A percentile compares a stretch with the other conserved stretches of the same genome.
phyloP scores from a whole-genome alignment of 192 early-diverging fungal species.

The Physocladia obscura region DNA sequence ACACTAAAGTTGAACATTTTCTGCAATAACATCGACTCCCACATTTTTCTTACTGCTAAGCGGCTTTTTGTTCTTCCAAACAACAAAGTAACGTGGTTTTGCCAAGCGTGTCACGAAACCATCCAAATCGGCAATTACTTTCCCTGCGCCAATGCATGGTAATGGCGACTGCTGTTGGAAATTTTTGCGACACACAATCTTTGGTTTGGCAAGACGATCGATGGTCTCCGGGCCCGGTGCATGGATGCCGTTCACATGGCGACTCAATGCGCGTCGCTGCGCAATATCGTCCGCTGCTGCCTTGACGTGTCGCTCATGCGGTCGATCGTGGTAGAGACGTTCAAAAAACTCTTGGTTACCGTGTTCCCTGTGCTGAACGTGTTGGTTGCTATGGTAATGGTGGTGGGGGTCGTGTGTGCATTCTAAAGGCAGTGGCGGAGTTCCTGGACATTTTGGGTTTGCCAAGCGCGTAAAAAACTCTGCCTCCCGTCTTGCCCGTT shows the following conservation, averaged over 20 bases:
- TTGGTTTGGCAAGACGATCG: slow-evolving; percentile 19
- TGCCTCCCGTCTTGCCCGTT: not conserved
- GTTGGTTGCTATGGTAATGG: not conserved
- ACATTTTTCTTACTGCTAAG: too few relatives aligned
- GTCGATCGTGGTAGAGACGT: not conserved
- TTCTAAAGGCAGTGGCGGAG: slow-evolving; percentile 19
- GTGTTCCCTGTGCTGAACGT: too few relatives aligned
- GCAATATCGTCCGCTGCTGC: not conserved
- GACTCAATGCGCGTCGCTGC: not conserved
- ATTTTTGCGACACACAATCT: not conserved
- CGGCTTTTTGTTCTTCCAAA: slow-evolving; percentile 21
- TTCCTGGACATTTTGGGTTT: slow-evolving; percentile 14
- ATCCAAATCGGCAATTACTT: not conserved
- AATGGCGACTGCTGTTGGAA: not conserved
- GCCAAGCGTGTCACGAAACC: slow-evolving; percentile 2
- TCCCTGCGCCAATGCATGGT: not conserved
- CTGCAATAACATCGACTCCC: too few relatives aligned
- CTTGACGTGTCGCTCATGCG: not conserved
- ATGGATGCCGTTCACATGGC: not conserved
- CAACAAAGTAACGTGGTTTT: slow-evolving; percentile 20
- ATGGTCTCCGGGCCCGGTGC: not conserved
- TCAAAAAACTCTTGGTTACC: slow-evolving; percentile 14
- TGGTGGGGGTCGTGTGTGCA: not conserved
- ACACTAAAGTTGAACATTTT: too few relatives aligned
- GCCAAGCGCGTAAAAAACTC: slow-evolving; percentile 19